A percentile compares a stretch with the other conserved stretches of the same genome.
Conservation (phyloP, 768 basidiomycete genomes). For the Boletus rubescentipes region DNA sequence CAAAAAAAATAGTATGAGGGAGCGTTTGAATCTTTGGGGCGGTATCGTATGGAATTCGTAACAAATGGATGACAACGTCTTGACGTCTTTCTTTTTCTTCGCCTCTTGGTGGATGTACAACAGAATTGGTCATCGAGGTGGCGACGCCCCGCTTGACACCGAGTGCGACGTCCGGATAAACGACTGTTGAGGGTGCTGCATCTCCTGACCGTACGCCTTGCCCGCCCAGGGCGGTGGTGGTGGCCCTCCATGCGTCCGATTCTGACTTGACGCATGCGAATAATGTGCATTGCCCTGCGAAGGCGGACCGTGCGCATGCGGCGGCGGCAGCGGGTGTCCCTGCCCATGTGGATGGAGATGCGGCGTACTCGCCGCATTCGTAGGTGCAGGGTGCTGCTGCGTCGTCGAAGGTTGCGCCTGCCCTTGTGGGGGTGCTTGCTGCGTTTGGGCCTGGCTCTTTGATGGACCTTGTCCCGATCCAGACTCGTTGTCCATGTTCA, state of each 20-base stretch:
- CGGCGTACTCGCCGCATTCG: constrained; percentile 14
- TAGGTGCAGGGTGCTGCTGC: constrained; percentile 14
- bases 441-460: constrained; percentile 5
- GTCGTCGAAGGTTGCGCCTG: constrained; percentile 11
- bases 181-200: constrained; percentile 42
- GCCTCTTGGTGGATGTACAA: too few species aligned
- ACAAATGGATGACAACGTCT: too few species aligned
- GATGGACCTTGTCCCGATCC: constrained; percentile 5
- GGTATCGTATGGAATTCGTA: too few species aligned
- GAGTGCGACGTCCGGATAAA: constrained; percentile 48
- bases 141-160: constrained; percentile 38
- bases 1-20: too few species aligned
- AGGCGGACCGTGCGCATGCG: constrained; percentile 7
- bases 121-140: constrained; percentile 12
- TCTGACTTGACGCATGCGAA: constrained; percentile 3
- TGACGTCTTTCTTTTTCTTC: too few species aligned
- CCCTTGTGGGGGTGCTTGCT: neutral
- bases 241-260: constrained; percentile 18
- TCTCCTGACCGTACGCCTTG: constrained; percentile 22
- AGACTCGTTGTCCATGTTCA: constrained; percentile 22
- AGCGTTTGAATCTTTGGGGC: too few species aligned
- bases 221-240: constrained; percentile 27
- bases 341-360: constrained; percentile 17
- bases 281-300: constrained; percentile 12
- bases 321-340: constrained; percentile 5